phyloP scores from a whole-genome alignment of 2,329 filamentous ascomycete species.

The Apiospora kogelbergensis region DNA sequence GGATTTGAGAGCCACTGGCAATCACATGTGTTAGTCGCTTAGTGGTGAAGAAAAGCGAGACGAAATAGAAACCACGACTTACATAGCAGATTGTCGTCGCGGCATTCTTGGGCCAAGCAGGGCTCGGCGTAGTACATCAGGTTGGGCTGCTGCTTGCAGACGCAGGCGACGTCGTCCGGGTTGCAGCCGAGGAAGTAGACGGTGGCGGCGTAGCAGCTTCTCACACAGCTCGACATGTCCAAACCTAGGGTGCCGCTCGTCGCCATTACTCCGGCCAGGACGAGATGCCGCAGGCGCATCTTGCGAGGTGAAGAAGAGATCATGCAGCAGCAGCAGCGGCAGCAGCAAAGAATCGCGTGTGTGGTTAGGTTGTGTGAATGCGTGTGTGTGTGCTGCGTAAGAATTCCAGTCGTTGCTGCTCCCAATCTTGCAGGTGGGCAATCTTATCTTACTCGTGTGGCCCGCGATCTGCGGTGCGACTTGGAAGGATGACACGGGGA shows the following conservation, averaged over 20 bases:
- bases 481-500: not conserved
- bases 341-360: not conserved
- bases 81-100: not conserved
- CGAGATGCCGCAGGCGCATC: not conserved
- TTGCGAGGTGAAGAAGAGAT: not conserved
- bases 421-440: not conserved
- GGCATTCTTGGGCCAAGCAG: not conserved
- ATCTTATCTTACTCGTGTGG: not conserved
- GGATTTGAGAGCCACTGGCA: not conserved
- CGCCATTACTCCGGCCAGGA: not conserved
- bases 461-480: not conserved
- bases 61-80: not conserved
- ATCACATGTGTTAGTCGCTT: too few relatives aligned
- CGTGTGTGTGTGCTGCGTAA: not conserved
- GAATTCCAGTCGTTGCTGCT: not conserved
- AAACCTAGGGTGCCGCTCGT: not conserved
- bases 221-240: not conserved
- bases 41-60: not conserved
- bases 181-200: slow-evolving; percentile 1
- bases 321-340: too few relatives aligned
- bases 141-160: slow-evolving; percentile 1
- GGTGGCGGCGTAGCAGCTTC: slow-evolving; percentile 4
- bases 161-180: not conserved
- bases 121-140: slow-evolving; percentile 8
- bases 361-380: too few relatives aligned